Evolutionary conservation across 768 basidiomycete genomes (phyloP), one percentile per base, ranked within the genome.

Genomic region (Tulasnella sp.): DNA sequence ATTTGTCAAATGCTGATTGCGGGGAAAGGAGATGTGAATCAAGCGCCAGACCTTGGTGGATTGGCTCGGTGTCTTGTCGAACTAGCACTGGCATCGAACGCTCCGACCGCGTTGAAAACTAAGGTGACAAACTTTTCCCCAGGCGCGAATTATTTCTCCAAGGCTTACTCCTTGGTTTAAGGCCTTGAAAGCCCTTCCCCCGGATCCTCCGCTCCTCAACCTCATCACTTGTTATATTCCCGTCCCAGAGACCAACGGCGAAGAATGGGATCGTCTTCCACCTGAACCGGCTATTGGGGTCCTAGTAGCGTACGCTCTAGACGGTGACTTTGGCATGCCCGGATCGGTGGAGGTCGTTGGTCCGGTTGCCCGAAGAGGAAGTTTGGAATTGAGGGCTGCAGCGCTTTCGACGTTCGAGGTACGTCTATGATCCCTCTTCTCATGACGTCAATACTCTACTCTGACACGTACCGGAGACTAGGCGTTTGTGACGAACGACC

Each of bases 241-340:
- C 80, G 89, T 91, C 58, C 89, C 93, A 77, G 89, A 93, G 82
- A 88, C 96, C 74, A 88, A 93, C 77, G 94, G 94, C 9, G 95
- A 97, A 83, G 94, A 97, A 81, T 95, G 93, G 93, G 93, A 96
- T 82, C 88, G 95, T 29, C 82, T 97, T 31, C 92, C 95, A 77
- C 86, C 89, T 4, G 88, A 91, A 19, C 91, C 93, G 3, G 93
- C 93, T 0, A 86, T 97, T 6, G 92, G 96, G 77, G 92, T 89
- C 0, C 86, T 97, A 14, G 89, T 97, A 0, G 91, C 93, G 77
- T 86, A 94, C 19, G 89, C 90, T 14, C 84, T 98, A 49, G 91
- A 97, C 76, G 97, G 96, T 1, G 96, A 97, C 84, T 92, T 93
- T 81, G 89, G 91, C 79, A 71, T 76, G 40, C 64, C 75, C 22